Evolutionary conservation across 1,284 basidiomycete genomes (phyloP).

Genomic region (Naganishia sp.): DNA sequence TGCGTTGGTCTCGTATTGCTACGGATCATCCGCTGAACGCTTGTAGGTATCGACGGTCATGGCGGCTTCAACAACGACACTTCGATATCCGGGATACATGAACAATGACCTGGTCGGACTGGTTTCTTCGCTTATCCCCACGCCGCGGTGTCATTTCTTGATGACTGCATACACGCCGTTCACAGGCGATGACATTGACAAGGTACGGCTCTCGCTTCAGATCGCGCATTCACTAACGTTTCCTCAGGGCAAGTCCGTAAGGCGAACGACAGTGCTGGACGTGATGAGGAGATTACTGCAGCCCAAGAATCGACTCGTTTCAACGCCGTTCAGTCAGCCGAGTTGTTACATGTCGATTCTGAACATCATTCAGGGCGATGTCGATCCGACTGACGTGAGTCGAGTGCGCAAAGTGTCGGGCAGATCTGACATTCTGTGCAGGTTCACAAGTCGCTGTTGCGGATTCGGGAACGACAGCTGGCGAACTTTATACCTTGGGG

Average conservation of each 20-base stretch:
- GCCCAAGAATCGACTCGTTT: constrained; percentile 98
- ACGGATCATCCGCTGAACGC: neutral
- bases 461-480: constrained; percentile 93
- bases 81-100: constrained; percentile 98
- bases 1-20: constrained; percentile 50
- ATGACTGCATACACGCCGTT: constrained; percentile 99
- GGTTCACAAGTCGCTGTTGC: constrained; percentile 94
- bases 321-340: constrained; percentile 85
- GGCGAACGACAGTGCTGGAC: constrained; percentile 92
- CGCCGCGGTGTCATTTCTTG: constrained; percentile 97
- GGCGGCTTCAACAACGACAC: constrained; percentile 94
- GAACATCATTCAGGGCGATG: constrained; percentile 98
- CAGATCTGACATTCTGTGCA: constrained; percentile 45
- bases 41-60: constrained; percentile 86
- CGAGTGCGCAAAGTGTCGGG: neutral
- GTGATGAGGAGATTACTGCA: constrained; percentile 97
- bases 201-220: constrained; percentile 58
- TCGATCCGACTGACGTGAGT: constrained; percentile 92
- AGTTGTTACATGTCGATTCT: constrained; percentile 97
- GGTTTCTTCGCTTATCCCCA: constrained; percentile 94
- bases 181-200: constrained; percentile 92
- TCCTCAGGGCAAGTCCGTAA: constrained; percentile 75
- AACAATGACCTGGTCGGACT: constrained; percentile 99
- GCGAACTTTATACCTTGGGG: constrained; percentile 99
- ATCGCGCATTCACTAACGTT: constrained; percentile 24